A percentile compares a stretch with the other conserved stretches of the same genome.
These are phyloP conservation scores for Gautieria morchelliformis DNA, from an alignment of 768 basidiomycete species.

Conservation along the genomic window DNA sequence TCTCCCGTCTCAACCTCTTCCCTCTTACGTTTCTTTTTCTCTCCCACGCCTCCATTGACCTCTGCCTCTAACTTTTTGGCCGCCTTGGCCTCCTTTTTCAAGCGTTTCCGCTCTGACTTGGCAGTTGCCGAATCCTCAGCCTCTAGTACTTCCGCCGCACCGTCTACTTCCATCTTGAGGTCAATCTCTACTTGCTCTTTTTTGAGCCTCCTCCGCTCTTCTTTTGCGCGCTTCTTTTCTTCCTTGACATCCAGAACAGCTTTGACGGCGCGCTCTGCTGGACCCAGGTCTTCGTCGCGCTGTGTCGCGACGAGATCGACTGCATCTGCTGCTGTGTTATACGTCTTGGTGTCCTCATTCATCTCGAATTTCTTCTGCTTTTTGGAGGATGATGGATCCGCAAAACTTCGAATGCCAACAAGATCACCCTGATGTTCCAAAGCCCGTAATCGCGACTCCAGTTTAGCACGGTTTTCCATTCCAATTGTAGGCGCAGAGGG, in stretches of 20 bases:
- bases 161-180: neutral
- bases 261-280: conserved; percentile 66
- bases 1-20: conserved; percentile 10
- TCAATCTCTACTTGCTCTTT: neutral
- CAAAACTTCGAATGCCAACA: conserved; percentile 58
- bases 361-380: conserved; percentile 78
- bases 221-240: conserved; percentile 75
- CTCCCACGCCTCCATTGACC: conserved; percentile 8
- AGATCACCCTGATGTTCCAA: conserved; percentile 78
- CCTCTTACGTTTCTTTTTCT: conserved; percentile 10
- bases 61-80: conserved; percentile 1
- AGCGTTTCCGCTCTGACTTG: neutral
- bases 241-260: conserved; percentile 76
- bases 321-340: conserved; percentile 80
- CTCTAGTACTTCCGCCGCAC: neutral
- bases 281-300: conserved; percentile 35
- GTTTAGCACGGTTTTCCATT: conserved; percentile 86
- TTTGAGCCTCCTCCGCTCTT: conserved; percentile 42
- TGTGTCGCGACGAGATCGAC: conserved; percentile 82
- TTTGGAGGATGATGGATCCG: conserved; percentile 38
- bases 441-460: conserved; percentile 86
- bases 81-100: conserved; percentile 4
- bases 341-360: conserved; percentile 67
- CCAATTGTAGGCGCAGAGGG: conserved; percentile 77
- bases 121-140: neutral